Conservation (phyloP, 345 rosid genomes). For the Eucalyptus sp. region DNA sequence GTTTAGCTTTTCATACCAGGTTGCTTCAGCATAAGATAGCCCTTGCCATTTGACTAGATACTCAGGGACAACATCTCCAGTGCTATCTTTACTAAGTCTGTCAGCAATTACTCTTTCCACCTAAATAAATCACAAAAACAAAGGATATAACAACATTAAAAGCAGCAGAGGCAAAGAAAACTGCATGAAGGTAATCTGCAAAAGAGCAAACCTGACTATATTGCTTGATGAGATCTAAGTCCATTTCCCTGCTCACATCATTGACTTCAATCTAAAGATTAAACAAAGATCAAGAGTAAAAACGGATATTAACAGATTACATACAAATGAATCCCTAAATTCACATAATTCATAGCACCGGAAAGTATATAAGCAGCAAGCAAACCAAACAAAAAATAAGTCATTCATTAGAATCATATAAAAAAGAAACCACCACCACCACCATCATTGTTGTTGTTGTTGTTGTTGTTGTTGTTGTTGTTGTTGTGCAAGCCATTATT, state of each 20-base stretch:
- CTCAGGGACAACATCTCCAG: slow-evolving; percentile 72
- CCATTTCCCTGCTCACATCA: slow-evolving; percentile 99
- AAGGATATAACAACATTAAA: neutral
- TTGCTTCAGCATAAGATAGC: slow-evolving; percentile 98
- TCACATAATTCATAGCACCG: neutral
- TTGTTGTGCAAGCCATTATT: neutral
- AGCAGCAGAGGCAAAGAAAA: neutral
- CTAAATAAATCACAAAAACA: slow-evolving; percentile 26
- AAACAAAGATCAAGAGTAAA: neutral
- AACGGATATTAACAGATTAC: neutral
- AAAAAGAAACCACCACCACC: neutral
- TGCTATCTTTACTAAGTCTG: slow-evolving; percentile 64
- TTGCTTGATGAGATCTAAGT: slow-evolving; percentile 94
- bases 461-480: neutral
- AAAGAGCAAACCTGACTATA: slow-evolving; percentile 64
- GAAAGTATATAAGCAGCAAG: neutral
- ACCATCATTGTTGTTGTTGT: neutral
- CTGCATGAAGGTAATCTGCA: neutral
- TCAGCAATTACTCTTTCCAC: slow-evolving; percentile 91
- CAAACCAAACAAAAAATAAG: neutral
- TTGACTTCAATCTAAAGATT: slow-evolving; percentile 78
- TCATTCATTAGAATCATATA: neutral
- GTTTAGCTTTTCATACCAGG: slow-evolving; percentile 44
- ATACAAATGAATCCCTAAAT: neutral
- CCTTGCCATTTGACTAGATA: slow-evolving; percentile 99